Conservation (phyloP, 345 rosid genomes). For the Kandelia obovata region DNA sequence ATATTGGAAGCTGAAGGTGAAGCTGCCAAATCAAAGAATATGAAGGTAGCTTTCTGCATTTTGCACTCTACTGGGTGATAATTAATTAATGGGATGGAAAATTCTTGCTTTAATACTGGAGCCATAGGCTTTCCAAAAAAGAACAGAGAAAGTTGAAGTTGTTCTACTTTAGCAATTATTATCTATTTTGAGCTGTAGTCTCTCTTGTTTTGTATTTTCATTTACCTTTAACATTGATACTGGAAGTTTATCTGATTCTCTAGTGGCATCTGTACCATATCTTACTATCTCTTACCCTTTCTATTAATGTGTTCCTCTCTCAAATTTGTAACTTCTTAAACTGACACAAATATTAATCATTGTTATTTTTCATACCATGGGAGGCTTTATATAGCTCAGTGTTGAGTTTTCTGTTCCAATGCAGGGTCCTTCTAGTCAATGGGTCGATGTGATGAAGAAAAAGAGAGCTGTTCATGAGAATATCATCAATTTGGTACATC, state of each 20-base stretch:
- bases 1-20: conserved; percentile 97
- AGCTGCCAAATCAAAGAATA: conserved; percentile 69
- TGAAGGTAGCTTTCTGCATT: conserved; percentile 39
- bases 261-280: neutral
- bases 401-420: conserved; percentile 21
- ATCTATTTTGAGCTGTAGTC: neutral
- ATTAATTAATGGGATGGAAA: neutral
- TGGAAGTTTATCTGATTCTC: neutral
- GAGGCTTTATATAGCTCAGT: neutral
- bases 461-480: conserved; percentile 81
- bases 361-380: neutral
- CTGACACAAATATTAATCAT: neutral
- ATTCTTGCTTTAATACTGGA: neutral
- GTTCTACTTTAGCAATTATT: neutral
- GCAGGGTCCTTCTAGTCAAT: conserved; percentile 63
- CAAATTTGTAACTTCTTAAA: neutral
- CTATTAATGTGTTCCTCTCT: neutral
- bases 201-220: neutral
- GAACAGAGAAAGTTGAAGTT: neutral
- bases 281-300: neutral
- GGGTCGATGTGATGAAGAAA: conserved; percentile 94
- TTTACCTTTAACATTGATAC: neutral
- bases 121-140: neutral
- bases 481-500: conserved; percentile 63
- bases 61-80: neutral